phyloP scores from a whole-genome alignment of 179 eudicot species.

The Drosera spatulata region DNA sequence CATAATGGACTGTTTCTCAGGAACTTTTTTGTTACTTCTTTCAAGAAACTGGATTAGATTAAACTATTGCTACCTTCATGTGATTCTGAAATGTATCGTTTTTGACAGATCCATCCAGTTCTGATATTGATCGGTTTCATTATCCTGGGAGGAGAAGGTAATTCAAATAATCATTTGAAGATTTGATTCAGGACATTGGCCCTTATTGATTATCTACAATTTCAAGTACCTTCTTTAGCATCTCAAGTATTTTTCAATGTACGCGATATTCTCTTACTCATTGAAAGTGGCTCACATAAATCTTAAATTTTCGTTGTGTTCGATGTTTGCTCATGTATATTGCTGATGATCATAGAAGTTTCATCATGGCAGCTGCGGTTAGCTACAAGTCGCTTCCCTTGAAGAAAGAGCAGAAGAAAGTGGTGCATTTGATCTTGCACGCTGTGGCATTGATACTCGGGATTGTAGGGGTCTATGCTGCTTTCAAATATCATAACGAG shows the following conservation, averaged over 20 bases:
- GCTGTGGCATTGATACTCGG: conserved; percentile 73
- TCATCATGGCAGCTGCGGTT: conserved; percentile 35
- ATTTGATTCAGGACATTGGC: neutral
- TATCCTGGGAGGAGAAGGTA: conserved; percentile 88
- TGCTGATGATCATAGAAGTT: neutral
- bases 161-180: neutral
- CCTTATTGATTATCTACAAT: neutral
- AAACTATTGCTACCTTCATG: too few species aligned
- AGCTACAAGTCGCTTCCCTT: conserved; percentile 61
- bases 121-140: conserved; percentile 76
- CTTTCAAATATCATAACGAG: conserved; percentile 91
- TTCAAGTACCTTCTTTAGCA: neutral
- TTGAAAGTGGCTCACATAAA: too few species aligned
- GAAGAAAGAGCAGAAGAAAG: conserved; percentile 53
- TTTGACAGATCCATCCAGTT: conserved; percentile 71
- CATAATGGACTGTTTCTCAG: too few species aligned
- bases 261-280: too few species aligned
- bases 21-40: too few species aligned
- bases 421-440: conserved; percentile 56
- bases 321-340: neutral
- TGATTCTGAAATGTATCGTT: too few species aligned
- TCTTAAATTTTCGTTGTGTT: neutral
- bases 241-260: neutral
- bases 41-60: too few species aligned
- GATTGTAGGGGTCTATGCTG: conserved; percentile 61